These are phyloP conservation scores for Coelastrella sp. DNA, from an alignment of 139 green algal species.

Conservation along the genomic window DNA sequence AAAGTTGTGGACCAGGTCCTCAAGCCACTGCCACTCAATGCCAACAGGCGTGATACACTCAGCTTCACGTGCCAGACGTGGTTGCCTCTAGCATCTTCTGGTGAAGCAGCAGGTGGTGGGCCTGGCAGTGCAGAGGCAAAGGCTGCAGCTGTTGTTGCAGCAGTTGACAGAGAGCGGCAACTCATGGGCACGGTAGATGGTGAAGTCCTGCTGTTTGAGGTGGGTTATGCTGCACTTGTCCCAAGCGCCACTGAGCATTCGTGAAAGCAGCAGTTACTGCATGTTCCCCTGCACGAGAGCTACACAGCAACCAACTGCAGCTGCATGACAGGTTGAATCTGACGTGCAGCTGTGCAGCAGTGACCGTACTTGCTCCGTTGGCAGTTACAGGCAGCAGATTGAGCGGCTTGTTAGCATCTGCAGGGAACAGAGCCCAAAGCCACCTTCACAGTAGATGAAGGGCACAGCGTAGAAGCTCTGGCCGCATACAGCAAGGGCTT, in stretches of 20 bases:
- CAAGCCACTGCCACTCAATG: slow-evolving; percentile 58
- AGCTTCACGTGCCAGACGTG: slow-evolving; percentile 77
- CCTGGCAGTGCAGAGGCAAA: not conserved
- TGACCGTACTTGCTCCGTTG: not conserved
- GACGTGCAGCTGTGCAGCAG: too few relatives aligned
- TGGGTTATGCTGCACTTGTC: slow-evolving; percentile 18
- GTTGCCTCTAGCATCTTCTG: slow-evolving; percentile 57
- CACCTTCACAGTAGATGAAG: slow-evolving; percentile 64
- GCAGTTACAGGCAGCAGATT: not conserved
- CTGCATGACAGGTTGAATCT: too few relatives aligned
- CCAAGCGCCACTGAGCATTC: not conserved
- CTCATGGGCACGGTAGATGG: slow-evolving; percentile 84
- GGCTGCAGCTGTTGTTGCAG: not conserved
- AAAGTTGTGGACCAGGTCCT: slow-evolving; percentile 52
- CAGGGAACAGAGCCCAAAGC: slow-evolving; percentile 71
- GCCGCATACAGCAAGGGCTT: slow-evolving; percentile 80
- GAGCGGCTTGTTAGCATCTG: not conserved
- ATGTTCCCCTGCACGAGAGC: too few relatives aligned
- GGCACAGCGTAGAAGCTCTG: slow-evolving; percentile 66
- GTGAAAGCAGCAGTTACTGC: not conserved
- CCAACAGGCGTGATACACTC: slow-evolving; percentile 57
- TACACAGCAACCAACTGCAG: too few relatives aligned
- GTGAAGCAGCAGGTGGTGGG: not conserved
- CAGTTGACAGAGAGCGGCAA: slow-evolving; percentile 70
- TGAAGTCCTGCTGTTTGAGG: slow-evolving; percentile 87